Evolutionary conservation across 148 eudicot species (phyloP), one percentile per base, ranked within the genome.

Genomic region (Pouteria glomerata): DNA sequence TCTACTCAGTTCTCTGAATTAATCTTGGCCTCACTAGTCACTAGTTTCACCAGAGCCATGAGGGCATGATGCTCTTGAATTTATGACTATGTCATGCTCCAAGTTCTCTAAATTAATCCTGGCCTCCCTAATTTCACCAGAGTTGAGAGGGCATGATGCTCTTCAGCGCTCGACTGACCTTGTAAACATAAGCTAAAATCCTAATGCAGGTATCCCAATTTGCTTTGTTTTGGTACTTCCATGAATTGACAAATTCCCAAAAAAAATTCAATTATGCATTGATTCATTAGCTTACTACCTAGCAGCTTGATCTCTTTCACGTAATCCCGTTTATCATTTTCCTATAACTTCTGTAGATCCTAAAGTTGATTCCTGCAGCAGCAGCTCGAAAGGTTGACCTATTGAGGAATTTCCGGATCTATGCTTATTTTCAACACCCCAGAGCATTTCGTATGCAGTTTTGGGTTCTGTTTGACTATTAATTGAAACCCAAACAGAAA

Each of bases 221-320:
- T 33, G 26, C 30, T 68, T 50, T 51, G 5, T 7, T 51, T 30
- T 33, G 39, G 16, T 12, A 15, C 3, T 27, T 15, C 30, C 16
- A 18, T 0, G 21, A 18, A 65, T 12, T 15, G 52, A 45, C 35
- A 47, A 47, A 24, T 18, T 14, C 27, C 62, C 27, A 34, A 34
- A 57, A 27, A 11, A 11, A 33, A n/a, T n/a, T n/a, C n/a, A n/a
- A n/a, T n/a, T n/a, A n/a, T n/a, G n/a, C n/a, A n/a, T n/a, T n/a
- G n/a, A n/a, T n/a, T n/a, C 1, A 30, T 24, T 6, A 57, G 6
- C 29, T 8, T 57, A 27, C 55, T 18, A 23, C 55, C 55, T 16
- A n/a, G 41, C 63, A 59, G 33, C 8, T 59, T 31, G 63, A 31
- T 47, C 58, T 67, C 42, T 67, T 33, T 50, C 56, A n/a, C 30